These are phyloP conservation scores for Naganishia sp. DNA, from an alignment of 1,284 basidiomycete species.

Conservation along the genomic window DNA sequence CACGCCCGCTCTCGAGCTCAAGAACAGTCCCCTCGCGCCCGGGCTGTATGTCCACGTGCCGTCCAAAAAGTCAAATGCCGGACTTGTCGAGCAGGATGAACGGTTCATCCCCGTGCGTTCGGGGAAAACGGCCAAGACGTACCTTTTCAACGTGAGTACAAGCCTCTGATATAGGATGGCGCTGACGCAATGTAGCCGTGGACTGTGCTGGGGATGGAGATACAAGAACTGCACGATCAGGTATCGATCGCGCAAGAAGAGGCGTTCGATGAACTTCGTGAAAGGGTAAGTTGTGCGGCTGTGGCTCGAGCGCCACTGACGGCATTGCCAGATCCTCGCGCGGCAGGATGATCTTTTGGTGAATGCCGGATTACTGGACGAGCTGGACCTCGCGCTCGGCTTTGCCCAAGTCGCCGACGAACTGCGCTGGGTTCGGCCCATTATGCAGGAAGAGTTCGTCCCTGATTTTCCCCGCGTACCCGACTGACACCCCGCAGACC, in stretches of 20 bases:
- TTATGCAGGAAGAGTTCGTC: conserved; percentile 68
- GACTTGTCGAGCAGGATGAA: conserved; percentile 20
- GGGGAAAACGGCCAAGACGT: conserved; percentile 67
- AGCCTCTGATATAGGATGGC: conserved; percentile 18
- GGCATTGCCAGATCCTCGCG: conserved; percentile 61
- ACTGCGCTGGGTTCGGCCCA: conserved; percentile 72
- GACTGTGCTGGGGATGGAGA: conserved; percentile 68
- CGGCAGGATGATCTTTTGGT: conserved; percentile 63
- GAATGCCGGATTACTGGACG: conserved; percentile 81
- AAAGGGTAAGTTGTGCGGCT: conserved; percentile 59
- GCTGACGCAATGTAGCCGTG: conserved; percentile 61
- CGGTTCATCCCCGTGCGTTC: conserved; percentile 45
- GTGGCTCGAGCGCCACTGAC: background rate
- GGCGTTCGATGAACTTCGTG: conserved; percentile 68
- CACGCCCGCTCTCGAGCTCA: conserved; percentile 20
- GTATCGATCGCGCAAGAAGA: conserved; percentile 66
- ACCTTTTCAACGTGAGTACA: conserved; percentile 65
- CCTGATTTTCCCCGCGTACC: background rate
- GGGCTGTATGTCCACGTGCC: conserved; percentile 18
- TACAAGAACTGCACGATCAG: conserved; percentile 62
- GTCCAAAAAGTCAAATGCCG: conserved; percentile 17
- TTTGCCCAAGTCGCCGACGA: conserved; percentile 83
- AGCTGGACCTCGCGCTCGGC: conserved; percentile 79
- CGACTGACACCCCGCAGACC: conserved; percentile 54
- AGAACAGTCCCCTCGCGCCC: conserved; percentile 13